Evolutionary conservation across 768 basidiomycete genomes (phyloP).

Genomic region (Dentipellis sp.): DNA sequence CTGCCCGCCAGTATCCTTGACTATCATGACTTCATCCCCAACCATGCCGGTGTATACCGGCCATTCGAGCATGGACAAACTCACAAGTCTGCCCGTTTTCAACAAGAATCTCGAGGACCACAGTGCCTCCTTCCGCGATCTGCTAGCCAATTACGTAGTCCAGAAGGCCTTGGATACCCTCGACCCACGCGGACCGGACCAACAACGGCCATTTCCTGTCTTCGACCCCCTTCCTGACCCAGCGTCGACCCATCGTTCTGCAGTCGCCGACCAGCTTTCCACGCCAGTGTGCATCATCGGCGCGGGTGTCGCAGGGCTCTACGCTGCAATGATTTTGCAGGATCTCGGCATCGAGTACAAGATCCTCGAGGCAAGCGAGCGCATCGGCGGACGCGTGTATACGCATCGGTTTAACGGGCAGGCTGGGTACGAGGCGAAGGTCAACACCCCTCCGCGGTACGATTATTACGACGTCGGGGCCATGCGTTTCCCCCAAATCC

Average conservation of each 20-base stretch:
- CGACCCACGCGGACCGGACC: not conserved
- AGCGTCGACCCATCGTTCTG: no score
- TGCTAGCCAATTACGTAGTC: not conserved
- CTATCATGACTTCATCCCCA: no score
- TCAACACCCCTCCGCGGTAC: constrained; percentile 4
- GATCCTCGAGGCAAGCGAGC: constrained; percentile 34
- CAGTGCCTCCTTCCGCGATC: not conserved
- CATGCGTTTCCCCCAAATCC: constrained; percentile 28
- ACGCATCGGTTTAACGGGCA: constrained; percentile 30
- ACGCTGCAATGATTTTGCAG: constrained; percentile 34
- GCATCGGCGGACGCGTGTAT: constrained; percentile 34
- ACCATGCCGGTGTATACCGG: no score
- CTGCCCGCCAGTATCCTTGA: no score
- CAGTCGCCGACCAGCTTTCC: not conserved
- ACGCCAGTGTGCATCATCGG: not conserved
- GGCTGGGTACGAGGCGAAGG: constrained; percentile 5
- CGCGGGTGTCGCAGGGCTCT: not conserved
- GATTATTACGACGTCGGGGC: constrained; percentile 23
- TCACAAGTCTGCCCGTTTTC: no score
- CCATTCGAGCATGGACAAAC: no score
- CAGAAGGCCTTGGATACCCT: not conserved
- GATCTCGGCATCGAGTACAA: constrained; percentile 31
- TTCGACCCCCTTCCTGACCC: not conserved
- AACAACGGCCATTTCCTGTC: no score
- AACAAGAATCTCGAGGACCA: not conserved